These are phyloP conservation scores for Blastocladiella emersonii DNA, from an alignment of 371 early-diverging fungal genomes.

Conservation along the genomic window DNA sequence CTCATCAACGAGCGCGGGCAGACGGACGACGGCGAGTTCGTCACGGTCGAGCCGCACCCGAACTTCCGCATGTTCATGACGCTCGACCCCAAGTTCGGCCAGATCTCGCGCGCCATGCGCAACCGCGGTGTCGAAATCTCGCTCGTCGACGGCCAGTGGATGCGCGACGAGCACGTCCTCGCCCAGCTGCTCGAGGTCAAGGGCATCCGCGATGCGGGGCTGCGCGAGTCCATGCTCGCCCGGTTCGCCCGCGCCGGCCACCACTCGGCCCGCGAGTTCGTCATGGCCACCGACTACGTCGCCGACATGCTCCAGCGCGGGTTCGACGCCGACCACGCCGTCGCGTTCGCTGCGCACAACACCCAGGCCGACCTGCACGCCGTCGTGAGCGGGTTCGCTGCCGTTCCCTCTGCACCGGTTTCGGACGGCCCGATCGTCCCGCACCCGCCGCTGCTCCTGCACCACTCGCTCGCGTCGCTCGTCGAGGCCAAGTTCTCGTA, in stretches of 20 bases:
- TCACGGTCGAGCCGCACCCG: conserved; percentile 75
- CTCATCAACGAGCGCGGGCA: conserved; percentile 84
- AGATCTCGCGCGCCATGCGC: conserved; percentile 91
- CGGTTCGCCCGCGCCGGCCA: not conserved
- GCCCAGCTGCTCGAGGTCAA: not conserved
- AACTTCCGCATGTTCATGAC: conserved; percentile 98
- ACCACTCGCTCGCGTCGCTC: not conserved
- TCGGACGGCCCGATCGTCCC: not conserved
- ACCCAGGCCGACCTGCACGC: not conserved
- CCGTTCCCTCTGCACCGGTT: too few relatives aligned
- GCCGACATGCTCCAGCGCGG: conserved; percentile 1
- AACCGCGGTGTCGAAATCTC: conserved; percentile 86
- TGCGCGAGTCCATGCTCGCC: not conserved
- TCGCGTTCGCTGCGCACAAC: not conserved
- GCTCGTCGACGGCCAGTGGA: conserved; percentile 4
- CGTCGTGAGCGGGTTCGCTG: too few relatives aligned
- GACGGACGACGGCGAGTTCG: conserved; percentile 55
- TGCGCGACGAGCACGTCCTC: not conserved
- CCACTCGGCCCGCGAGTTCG: not conserved
- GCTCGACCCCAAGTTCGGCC: conserved; percentile 87
- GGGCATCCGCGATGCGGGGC: not conserved
- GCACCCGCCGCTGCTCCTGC: not conserved
- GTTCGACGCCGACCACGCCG: not conserved
- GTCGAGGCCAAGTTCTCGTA: not conserved
- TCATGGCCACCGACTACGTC: not conserved